Evolutionary conservation across 2,329 filamentous ascomycete genomes (phyloP).

Genomic region (Claviceps digitariae): DNA sequence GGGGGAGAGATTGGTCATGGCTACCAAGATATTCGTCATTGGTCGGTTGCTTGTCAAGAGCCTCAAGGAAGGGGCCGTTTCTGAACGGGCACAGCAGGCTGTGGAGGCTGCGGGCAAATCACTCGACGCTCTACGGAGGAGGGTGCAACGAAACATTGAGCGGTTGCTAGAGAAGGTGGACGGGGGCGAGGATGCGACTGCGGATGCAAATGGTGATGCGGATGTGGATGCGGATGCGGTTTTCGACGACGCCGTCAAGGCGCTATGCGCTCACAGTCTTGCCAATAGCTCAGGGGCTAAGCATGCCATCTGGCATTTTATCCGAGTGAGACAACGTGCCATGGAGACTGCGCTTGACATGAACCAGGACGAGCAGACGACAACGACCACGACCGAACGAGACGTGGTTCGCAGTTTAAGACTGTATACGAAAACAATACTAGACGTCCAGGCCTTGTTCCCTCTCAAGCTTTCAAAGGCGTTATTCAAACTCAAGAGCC

Average conservation of each 20-base stretch:
- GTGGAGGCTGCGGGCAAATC: conserved; percentile 52
- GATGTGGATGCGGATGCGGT: conserved; percentile 11
- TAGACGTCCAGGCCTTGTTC: conserved; percentile 63
- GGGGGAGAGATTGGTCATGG: conserved; percentile 40
- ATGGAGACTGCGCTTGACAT: conserved; percentile 49
- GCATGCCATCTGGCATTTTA: conserved; percentile 68
- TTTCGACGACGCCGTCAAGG: conserved; percentile 49
- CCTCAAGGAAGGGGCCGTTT: conserved; percentile 37
- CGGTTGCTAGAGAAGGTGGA: conserved; percentile 53
- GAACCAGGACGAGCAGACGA: conserved; percentile 27
- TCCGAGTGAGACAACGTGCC: conserved; percentile 56
- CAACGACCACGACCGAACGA: conserved; percentile 20
- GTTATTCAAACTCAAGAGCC: conserved; percentile 53
- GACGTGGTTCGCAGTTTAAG: conserved; percentile 52
- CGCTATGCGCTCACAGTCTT: conserved; percentile 70
- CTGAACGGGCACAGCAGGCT: conserved; percentile 19
- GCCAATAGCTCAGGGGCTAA: conserved; percentile 65
- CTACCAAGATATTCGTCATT: conserved; percentile 62
- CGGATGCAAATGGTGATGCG: conserved; percentile 11
- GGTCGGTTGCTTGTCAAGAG: conserved; percentile 63
- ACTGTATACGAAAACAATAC: conserved; percentile 63
- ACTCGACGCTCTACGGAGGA: conserved; percentile 46
- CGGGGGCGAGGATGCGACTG: conserved; percentile 35
- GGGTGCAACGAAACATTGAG: conserved; percentile 54
- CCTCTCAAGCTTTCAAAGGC: conserved; percentile 59